Evolutionary conservation across 2,329 filamentous ascomycete species (phyloP), one percentile per base, ranked within the genome.

Genomic region (Lachnellula subtilissima): DNA sequence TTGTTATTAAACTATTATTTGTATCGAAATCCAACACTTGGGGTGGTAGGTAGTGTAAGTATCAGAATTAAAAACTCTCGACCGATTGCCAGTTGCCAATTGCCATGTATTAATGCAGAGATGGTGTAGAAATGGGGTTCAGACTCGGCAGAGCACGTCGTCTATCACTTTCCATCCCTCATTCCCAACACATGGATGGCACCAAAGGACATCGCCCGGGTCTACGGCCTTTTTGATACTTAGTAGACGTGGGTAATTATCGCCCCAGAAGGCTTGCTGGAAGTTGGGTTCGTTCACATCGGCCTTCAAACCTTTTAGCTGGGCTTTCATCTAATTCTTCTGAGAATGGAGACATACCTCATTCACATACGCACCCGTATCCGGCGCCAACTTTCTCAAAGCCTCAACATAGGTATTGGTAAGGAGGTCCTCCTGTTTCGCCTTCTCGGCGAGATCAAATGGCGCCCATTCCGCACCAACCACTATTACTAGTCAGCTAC

Each of bases 171-270:
- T 51, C 63, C 75, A 78, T 0, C 65, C 62, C 46, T 78, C 75
- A 52, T 72, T 76, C 0, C 77, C 77, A 0, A 79, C 76, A 53
- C 77, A 80, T 0, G 75, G 72, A 12, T 72, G 61, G 55, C 77
- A 80, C 71, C 76, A 78, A 8, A 81, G 72, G 2, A 80, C 70
- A 49, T 78, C 76, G 0, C 67, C 50, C 0, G 77, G 78, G 57
- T 81, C 78, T 17, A 76, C 66, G 1, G 59, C 52, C 22, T 71
- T 69, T 68, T 82, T 81, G 54, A 80, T 77, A 5, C 62, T 47
- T 0, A 75, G 59, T 3, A 81, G 65, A 2, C 70, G 69, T 14
- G 70, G 62, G 58, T 81, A 81, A 47, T 80, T 78, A 1, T 52
- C 43, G 0, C 62, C 64, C 60, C 60, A 65, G 39, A 64, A 66